These are phyloP conservation scores for Withania somnifera DNA, from an alignment of 305 asterid species.

Conservation along the genomic window DNA sequence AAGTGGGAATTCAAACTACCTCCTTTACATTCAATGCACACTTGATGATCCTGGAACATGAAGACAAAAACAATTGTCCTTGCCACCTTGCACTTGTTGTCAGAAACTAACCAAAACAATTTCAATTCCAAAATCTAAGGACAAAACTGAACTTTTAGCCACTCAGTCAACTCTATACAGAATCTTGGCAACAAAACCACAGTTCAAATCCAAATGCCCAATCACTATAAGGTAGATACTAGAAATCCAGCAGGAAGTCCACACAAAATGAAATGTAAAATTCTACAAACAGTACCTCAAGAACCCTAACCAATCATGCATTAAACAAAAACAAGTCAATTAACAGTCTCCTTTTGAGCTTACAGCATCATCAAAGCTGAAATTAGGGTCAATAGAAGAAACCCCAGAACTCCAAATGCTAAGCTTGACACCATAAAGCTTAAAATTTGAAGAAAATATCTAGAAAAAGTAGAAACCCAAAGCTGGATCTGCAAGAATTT, in stretches of 20 bases:
- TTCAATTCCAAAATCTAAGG: background rate
- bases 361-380: background rate
- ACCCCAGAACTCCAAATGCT: background rate
- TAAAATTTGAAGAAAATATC: background rate
- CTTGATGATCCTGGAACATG: background rate
- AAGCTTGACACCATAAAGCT: background rate
- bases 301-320: background rate
- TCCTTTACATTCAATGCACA: background rate
- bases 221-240: background rate
- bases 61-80: background rate
- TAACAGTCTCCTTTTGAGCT: background rate
- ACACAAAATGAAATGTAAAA: background rate
- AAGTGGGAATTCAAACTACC: background rate
- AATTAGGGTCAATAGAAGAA: background rate
- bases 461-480: background rate
- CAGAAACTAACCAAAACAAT: background rate
- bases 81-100: background rate
- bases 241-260: background rate
- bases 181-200: background rate
- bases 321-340: background rate
- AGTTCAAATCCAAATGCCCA: background rate
- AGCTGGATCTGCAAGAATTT: conserved; percentile 5
- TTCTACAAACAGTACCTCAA: background rate
- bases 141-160: background rate
- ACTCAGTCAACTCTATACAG: background rate